These are phyloP conservation scores for Dittrichia graveolens DNA, from an alignment of 129 eudicot genomes.

Conservation along the genomic window DNA sequence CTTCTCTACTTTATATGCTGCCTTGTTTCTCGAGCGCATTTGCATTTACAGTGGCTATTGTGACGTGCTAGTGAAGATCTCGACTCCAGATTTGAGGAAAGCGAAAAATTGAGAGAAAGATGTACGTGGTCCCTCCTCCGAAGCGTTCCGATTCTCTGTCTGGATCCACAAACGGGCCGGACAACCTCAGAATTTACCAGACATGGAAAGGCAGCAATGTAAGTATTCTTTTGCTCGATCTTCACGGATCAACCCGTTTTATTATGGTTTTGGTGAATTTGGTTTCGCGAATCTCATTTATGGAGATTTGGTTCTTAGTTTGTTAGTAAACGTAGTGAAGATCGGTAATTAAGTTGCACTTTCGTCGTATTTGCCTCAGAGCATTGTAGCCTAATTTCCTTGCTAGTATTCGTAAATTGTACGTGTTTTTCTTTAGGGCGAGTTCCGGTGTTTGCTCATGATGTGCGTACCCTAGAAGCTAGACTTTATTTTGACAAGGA, in stretches of 20 bases:
- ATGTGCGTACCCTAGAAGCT: conserved; percentile 17
- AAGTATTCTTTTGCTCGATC: conserved; percentile 35
- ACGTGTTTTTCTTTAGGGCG: neutral
- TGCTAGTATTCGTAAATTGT: neutral
- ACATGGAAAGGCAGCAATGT: conserved; percentile 97
- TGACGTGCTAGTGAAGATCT: conserved; percentile 36
- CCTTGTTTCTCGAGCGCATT: conserved; percentile 23
- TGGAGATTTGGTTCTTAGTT: neutral
- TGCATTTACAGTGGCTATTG: conserved; percentile 25
- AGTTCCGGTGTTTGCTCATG: conserved; percentile 4
- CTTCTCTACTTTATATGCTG: conserved; percentile 13
- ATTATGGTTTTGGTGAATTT: neutral
- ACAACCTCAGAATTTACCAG: conserved; percentile 65
- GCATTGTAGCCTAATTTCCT: neutral
- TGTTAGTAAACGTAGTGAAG: too few species aligned
- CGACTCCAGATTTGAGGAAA: conserved; percentile 22
- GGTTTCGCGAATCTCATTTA: conserved; percentile 18
- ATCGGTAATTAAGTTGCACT: too few species aligned
- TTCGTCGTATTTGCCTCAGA: neutral
- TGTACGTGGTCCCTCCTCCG: conserved; percentile 94
- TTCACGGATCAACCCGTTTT: conserved; percentile 17
- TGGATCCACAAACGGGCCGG: conserved; percentile 60
- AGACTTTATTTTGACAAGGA: neutral
- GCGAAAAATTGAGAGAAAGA: conserved; percentile 29
- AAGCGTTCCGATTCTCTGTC: conserved; percentile 67